These are phyloP conservation scores for Lentinula sp. DNA, from an alignment of 768 basidiomycete genomes.

Conservation along the genomic window DNA sequence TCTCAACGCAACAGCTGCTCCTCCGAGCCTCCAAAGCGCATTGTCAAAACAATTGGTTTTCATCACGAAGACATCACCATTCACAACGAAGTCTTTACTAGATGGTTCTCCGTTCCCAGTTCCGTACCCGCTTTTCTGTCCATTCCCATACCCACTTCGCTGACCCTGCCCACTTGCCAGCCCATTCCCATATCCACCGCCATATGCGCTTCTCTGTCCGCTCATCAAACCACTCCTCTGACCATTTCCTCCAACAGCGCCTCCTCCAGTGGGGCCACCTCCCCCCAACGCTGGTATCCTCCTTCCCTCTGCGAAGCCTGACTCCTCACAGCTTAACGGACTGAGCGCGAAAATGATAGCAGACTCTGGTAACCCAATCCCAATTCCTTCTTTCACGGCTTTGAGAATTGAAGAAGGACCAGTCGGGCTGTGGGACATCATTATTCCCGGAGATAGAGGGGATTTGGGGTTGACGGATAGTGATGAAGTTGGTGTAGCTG, in stretches of 20 bases:
- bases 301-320: constrained; percentile 6
- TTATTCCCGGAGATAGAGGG: not conserved
- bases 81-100: constrained; percentile 16
- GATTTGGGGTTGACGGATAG: not conserved
- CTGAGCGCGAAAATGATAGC: constrained; percentile 35
- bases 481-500: not conserved
- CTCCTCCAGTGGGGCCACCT: not conserved
- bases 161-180: not conserved
- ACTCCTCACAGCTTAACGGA: constrained; percentile 21
- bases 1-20: constrained; percentile 65
- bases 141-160: not conserved
- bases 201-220: not conserved
- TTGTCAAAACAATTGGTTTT: constrained; percentile 62
- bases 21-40: constrained; percentile 79
- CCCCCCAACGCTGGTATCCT: not conserved
- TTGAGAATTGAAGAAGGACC: constrained; percentile 33
- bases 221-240: not conserved
- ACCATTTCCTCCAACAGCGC: not conserved
- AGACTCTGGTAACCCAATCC: constrained; percentile 31
- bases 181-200: not conserved
- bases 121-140: too few species aligned
- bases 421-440: constrained; percentile 2
- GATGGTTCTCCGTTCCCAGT: not conserved
- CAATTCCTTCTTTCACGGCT: constrained; percentile 41
- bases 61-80: constrained; percentile 58